Conservation (phyloP, 2,329 filamentous ascomycete species). For the Venturia aucupariae region DNA sequence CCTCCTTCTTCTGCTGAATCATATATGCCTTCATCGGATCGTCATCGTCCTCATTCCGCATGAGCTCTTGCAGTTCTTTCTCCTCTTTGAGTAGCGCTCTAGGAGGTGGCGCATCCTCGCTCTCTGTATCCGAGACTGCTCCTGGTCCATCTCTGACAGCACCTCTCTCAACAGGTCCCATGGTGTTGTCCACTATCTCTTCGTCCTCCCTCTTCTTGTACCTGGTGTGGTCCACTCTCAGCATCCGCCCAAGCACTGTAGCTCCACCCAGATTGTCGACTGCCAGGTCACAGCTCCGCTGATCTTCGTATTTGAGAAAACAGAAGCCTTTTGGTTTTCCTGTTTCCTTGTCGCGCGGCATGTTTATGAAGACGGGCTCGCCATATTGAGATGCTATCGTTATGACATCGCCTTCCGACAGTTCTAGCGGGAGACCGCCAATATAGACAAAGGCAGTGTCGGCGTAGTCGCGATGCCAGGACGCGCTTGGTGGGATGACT, state of each 20-base stretch:
- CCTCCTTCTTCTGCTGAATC: slow-evolving; percentile 83
- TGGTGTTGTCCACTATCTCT: slow-evolving; percentile 34
- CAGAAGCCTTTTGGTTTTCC: slow-evolving; percentile 92
- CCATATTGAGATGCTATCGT: slow-evolving; percentile 97
- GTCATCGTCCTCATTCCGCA: slow-evolving; percentile 80
- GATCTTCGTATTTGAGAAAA: slow-evolving; percentile 97
- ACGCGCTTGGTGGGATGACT: slow-evolving; percentile 74
- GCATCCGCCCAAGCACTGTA: slow-evolving; percentile 65
- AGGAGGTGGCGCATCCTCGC: slow-evolving; percentile 29
- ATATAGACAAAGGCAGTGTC: slow-evolving; percentile 97
- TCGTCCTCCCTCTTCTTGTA: slow-evolving; percentile 80
- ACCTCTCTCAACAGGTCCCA: slow-evolving; percentile 1
- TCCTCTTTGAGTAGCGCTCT: slow-evolving; percentile 72
- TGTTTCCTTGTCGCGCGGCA: slow-evolving; percentile 89
- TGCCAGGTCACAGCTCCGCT: slow-evolving; percentile 87
- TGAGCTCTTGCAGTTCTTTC: slow-evolving; percentile 63
- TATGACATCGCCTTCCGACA: slow-evolving; percentile 91
- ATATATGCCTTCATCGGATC: slow-evolving; percentile 95
- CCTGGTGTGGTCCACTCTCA: slow-evolving; percentile 85
- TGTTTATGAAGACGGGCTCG: slow-evolving; percentile 86
- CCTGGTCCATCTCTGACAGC: slow-evolving; percentile 27
- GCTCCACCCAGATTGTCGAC: slow-evolving; percentile 93
- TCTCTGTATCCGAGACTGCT: slow-evolving; percentile 32
- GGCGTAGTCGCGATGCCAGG: slow-evolving; percentile 95
- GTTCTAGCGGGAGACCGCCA: slow-evolving; percentile 82